Conservation (phyloP, 1,284 basidiomycete genomes). For the Meira miltonrushii region DNA sequence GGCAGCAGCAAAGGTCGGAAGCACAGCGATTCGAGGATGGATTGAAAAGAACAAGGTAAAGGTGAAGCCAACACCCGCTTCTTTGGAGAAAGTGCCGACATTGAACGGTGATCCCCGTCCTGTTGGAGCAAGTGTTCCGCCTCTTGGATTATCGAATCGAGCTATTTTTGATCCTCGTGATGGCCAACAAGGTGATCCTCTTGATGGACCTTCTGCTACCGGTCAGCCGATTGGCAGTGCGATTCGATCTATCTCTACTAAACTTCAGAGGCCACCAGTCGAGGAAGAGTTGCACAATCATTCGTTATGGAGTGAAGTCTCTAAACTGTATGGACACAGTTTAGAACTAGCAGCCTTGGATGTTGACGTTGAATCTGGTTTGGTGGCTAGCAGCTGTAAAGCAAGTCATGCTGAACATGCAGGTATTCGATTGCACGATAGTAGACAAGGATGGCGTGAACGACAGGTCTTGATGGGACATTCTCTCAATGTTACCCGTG, state of each 20-base stretch:
- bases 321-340: conserved; percentile 96
- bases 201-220: conserved; percentile 5
- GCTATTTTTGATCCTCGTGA: conserved; percentile 27
- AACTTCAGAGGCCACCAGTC: conserved; percentile 53
- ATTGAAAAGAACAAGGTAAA: conserved; percentile 16
- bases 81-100: not conserved
- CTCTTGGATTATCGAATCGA: conserved; percentile 47
- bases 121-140: conserved; percentile 42
- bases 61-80: not conserved
- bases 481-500: conserved; percentile 78
- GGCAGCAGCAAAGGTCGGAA: conserved; percentile 45
- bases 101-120: conserved; percentile 17
- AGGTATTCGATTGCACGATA: conserved; percentile 75
- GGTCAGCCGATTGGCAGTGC: conserved; percentile 19
- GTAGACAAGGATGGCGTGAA: conserved; percentile 56
- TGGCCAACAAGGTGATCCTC: not conserved
- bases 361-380: conserved; percentile 55
- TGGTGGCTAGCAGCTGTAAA: conserved; percentile 88
- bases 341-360: conserved; percentile 68
- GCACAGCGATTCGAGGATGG: conserved; percentile 47
- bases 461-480: conserved; percentile 76
- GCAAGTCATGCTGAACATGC: conserved; percentile 83
- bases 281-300: conserved; percentile 66
- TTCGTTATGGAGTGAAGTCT: conserved; percentile 92
- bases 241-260: conserved; percentile 3